These are phyloP conservation scores for Tricholoma saponaceum DNA, from an alignment of 768 basidiomycete genomes.

Conservation along the genomic window DNA sequence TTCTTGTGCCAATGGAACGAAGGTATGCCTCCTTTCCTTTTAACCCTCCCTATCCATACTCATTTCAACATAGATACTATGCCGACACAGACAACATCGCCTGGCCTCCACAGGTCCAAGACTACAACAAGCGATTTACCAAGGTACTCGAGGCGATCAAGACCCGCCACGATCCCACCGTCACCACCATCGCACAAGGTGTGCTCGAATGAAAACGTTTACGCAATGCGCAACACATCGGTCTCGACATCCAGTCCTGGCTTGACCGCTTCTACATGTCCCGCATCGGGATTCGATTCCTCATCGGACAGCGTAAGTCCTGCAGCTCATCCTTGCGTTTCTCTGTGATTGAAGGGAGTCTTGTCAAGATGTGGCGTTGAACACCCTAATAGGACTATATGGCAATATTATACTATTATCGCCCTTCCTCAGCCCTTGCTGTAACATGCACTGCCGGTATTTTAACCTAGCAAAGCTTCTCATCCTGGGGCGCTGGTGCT, in stretches of 20 bases:
- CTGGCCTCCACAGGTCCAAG: slow-evolving; percentile 92
- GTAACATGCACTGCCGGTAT: too few relatives aligned
- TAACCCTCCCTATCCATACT: slow-evolving; percentile 2
- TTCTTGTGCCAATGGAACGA: slow-evolving; percentile 81
- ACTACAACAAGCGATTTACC: slow-evolving; percentile 92
- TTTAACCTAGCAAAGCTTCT: too few relatives aligned
- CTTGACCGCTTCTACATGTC: slow-evolving; percentile 96
- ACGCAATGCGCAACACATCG: slow-evolving; percentile 66
- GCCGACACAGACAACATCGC: slow-evolving; percentile 63
- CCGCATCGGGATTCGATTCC: slow-evolving; percentile 91
- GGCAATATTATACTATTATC: too few relatives aligned
- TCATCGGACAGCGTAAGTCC: slow-evolving; percentile 89
- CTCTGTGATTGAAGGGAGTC: background rate
- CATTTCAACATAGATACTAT: slow-evolving; percentile 62
- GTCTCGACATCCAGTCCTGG: slow-evolving; percentile 90
- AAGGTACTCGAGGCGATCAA: slow-evolving; percentile 86
- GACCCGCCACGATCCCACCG: slow-evolving; percentile 92
- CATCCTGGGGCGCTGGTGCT: too few relatives aligned
- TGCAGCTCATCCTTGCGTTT: slow-evolving; percentile 5
- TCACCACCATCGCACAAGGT: slow-evolving; percentile 94
- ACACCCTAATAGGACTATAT: too few relatives aligned
- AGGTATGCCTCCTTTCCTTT: slow-evolving; percentile 48
- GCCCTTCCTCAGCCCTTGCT: too few relatives aligned
- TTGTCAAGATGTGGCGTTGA: slow-evolving; percentile 81
- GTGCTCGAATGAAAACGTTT: slow-evolving; percentile 93